These are phyloP conservation scores for Panicum hallii DNA, from an alignment of 202 grass and related monocot species.

Conservation along the genomic window DNA sequence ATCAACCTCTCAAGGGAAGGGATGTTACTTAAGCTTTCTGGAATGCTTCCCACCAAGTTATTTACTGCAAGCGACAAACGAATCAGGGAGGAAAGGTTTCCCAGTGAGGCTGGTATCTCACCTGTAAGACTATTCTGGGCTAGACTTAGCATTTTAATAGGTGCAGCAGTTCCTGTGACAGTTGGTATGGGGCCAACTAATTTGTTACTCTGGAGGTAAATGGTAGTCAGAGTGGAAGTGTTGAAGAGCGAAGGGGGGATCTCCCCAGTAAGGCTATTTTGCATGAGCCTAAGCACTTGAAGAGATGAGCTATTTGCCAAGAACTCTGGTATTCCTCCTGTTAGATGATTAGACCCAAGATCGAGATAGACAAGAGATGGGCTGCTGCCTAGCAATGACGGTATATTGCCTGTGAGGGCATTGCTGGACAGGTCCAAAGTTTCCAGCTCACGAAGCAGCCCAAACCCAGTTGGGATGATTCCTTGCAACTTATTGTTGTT, in stretches of 20 bases:
- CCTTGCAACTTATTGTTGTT: neutral
- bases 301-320: conserved; percentile 45
- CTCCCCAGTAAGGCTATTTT: conserved; percentile 47
- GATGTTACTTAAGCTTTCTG: conserved; percentile 35
- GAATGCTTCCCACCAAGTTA: conserved; percentile 48
- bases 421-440: neutral
- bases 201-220: conserved; percentile 37
- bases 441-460: neutral
- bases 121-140: conserved; percentile 42
- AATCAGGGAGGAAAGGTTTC: conserved; percentile 46
- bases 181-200: conserved; percentile 51
- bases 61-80: conserved; percentile 41
- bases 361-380: conserved; percentile 11
- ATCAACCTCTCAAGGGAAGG: neutral
- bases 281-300: conserved; percentile 34
- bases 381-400: conserved; percentile 2
- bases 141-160: conserved; percentile 23
- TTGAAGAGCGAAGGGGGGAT: conserved; percentile 50
- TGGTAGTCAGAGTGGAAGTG: conserved; percentile 21
- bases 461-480: neutral
- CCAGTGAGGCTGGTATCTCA: conserved; percentile 43
- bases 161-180: neutral
- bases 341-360: conserved; percentile 40
- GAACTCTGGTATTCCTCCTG: conserved; percentile 49
- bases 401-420: neutral